Base-by-base conservation (phyloP, 139 green algal species). In the Chlorella sp. region DNA sequence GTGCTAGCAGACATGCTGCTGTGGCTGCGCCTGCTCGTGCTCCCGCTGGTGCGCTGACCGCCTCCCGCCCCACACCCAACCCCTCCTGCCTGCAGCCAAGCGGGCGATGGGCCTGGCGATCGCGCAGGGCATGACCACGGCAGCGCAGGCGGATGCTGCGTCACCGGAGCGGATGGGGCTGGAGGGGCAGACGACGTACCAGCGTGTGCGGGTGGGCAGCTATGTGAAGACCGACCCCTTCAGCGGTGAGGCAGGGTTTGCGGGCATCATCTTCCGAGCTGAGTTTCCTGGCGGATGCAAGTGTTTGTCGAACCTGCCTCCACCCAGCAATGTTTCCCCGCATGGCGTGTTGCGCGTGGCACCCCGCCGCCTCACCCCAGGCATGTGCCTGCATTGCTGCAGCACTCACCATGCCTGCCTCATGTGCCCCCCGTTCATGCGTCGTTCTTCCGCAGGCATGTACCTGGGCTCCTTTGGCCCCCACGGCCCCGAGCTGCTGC, bases 391-490 rank as follows among this genome's bases (percentile, higher is more conserved):
- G n/a, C n/a, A n/a, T n/a, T n/a, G n/a, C n/a, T n/a, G n/a, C n/a
- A n/a, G n/a, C n/a, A n/a, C n/a, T n/a, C n/a, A n/a, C n/a, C n/a
- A n/a, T n/a, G n/a, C n/a, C n/a, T n/a, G n/a, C n/a, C n/a, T n/a
- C n/a, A n/a, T n/a, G n/a, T n/a, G n/a, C n/a, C n/a, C n/a, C n/a
- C n/a, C n/a, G n/a, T n/a, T n/a, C n/a, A n/a, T n/a, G n/a, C n/a
- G n/a, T n/a, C 2, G 2, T n/a, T 0, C 16, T 5, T 1, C 24
- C 60, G 46, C 80, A 79, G 95, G 92, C 20, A 70, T 97, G 14
- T 99, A 95, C 87, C 67, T 99, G 20, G 96, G 95, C 67, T 85
- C 89, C 22, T 99, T 98, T 87, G 96, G 96, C 3, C 91, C 93
- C 3, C 95, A 98, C 85, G 97, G 95, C 46, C 90, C 93, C 19